Conservation (phyloP, 2,329 filamentous ascomycete genomes). For the Cytospora schulzeri region DNA sequence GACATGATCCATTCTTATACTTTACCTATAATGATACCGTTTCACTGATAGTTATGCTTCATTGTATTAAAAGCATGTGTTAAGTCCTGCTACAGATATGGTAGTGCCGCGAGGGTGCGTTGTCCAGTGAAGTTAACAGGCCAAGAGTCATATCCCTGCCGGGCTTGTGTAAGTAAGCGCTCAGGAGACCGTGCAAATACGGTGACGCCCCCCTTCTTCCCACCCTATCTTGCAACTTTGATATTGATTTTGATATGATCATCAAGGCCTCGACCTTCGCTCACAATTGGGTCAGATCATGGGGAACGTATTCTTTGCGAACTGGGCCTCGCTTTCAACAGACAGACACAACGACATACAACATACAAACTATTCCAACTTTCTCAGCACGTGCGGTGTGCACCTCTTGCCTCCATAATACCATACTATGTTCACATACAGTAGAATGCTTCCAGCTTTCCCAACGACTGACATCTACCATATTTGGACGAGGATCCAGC, state of each 20-base stretch:
- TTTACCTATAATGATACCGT: too few relatives aligned
- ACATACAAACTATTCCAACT: too few relatives aligned
- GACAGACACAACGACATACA: too few relatives aligned
- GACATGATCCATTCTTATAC: neutral
- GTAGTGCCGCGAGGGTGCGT: too few relatives aligned
- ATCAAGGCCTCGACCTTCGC: too few relatives aligned
- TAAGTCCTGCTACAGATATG: neutral
- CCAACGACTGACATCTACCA: neutral
- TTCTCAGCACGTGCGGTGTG: too few relatives aligned
- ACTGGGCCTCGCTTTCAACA: too few relatives aligned
- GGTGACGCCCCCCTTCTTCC: neutral
- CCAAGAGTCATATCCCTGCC: neutral
- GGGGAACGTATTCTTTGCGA: too few relatives aligned
- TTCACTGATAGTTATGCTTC: too few relatives aligned
- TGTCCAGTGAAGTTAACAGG: neutral
- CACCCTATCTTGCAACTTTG: neutral
- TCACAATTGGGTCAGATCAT: too few relatives aligned
- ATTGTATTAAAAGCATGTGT: neutral
- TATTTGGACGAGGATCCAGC: neutral
- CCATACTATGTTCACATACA: too few relatives aligned
- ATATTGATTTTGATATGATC: neutral
- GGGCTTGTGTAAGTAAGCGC: neutral
- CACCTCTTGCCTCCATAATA: too few relatives aligned
- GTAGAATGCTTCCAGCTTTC: neutral
- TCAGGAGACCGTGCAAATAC: neutral